Percentiles rank a stretch among this genome's conserved stretches.
phyloP scores from a whole-genome alignment of 495 filamentous ascomycete genomes.

The Trichoderma asperelloides region DNA sequence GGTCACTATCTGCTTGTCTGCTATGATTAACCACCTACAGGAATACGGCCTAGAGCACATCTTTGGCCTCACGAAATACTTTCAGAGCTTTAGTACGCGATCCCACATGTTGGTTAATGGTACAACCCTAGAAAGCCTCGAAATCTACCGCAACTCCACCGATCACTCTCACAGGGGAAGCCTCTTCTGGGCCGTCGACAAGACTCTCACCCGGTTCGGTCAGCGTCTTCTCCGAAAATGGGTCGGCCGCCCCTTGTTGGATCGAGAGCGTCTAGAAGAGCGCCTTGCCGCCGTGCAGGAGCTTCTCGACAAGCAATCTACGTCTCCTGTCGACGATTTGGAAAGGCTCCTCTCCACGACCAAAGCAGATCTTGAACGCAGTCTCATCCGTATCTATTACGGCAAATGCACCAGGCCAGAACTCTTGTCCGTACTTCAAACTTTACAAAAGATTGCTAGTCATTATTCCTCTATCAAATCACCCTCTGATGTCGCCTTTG shows the following conservation, averaged over 20 bases:
- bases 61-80: constrained; percentile 94
- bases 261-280: constrained; percentile 67
- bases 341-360: constrained; percentile 59
- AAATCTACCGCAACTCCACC: constrained; percentile 93
- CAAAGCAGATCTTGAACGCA: constrained; percentile 80
- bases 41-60: constrained; percentile 95
- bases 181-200: constrained; percentile 91
- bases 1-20: constrained; percentile 85
- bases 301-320: constrained; percentile 58
- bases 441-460: constrained; percentile 67
- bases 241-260: constrained; percentile 86
- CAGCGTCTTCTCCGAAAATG: constrained; percentile 84
- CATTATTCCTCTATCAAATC: constrained; percentile 60
- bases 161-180: constrained; percentile 81
- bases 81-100: constrained; percentile 88
- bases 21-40: constrained; percentile 91
- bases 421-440: constrained; percentile 75
- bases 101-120: constrained; percentile 96
- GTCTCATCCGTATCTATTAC: constrained; percentile 92
- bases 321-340: constrained; percentile 60
- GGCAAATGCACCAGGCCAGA: constrained; percentile 89
- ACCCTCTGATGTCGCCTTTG: constrained; percentile 62
- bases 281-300: constrained; percentile 87
- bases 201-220: constrained; percentile 85
- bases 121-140: constrained; percentile 86